These are phyloP conservation scores for Neckera pumila DNA, from an alignment of 225 moss, liverwort and hornwort species.

Conservation along the genomic window DNA sequence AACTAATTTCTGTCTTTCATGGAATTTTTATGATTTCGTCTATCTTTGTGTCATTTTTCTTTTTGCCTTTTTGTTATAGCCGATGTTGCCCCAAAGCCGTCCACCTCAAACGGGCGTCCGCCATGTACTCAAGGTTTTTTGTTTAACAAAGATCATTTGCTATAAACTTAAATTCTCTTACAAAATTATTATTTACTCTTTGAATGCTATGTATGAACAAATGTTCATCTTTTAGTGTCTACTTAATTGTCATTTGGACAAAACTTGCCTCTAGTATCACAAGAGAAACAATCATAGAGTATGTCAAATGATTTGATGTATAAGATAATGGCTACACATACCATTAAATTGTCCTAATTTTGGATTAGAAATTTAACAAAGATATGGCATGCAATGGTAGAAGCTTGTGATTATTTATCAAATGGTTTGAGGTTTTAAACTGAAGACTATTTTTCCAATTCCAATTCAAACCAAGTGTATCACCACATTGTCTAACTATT, in stretches of 20 bases:
- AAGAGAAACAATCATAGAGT: too few species aligned
- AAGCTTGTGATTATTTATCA: too few species aligned
- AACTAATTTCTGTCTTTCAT: not conserved
- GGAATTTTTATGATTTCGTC: fast-evolving
- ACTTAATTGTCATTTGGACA: not conserved
- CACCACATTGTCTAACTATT: too few species aligned
- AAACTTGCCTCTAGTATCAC: not conserved
- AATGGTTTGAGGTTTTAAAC: too few species aligned
- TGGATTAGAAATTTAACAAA: too few species aligned
- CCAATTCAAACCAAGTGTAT: too few species aligned
- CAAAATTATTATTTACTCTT: not conserved
- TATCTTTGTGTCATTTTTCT: not conserved
- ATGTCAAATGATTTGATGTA: too few species aligned
- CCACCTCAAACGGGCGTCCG: not conserved
- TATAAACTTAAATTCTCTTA: not conserved
- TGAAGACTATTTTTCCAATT: too few species aligned
- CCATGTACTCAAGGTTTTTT: not conserved
- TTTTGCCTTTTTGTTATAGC: not conserved
- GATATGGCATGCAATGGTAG: too few species aligned
- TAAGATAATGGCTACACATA: too few species aligned
- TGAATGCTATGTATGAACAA: not conserved
- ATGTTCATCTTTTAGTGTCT: not conserved
- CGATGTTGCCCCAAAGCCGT: not conserved
- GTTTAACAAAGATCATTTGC: not conserved
- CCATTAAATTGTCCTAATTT: too few species aligned